Evolutionary conservation across 768 basidiomycete genomes (phyloP), one percentile per base, ranked within the genome.

Genomic region (Termitomyces sp.): DNA sequence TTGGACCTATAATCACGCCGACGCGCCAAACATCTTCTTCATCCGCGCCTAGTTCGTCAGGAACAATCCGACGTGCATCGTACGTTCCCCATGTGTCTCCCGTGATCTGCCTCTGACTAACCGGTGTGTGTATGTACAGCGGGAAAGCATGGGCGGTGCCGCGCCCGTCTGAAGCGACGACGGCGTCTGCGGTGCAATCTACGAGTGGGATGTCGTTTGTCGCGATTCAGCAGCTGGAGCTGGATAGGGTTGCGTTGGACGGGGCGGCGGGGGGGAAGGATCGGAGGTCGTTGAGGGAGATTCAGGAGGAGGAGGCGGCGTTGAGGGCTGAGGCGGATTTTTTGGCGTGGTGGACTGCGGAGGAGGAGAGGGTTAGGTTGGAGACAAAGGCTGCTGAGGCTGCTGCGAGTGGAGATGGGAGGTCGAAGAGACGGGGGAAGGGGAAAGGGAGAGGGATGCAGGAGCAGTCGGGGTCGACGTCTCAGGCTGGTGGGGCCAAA

Each of bases 331-430:
- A 96, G 72, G 85, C 78, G 4, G 91, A 91, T 62, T 98, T 97
- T 70, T 71, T 96, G 71, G 82, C 77, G 66, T 97, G 95, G 95
- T 97, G 94, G 93, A 78, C 84, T 1, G 86, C 81, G 7, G 95
- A 96, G 72, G 92, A 94, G 71, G 86, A 83, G 67, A 79, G 90
- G 15, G 71, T 91, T n/a, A 80, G 74, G 64, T 64, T 76, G 38
- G 87, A 89, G 57, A 55, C 51, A 29, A 56, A 67, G 51, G 37
- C 58, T 42, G 50, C 29, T 40, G 46, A 42, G 47, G 40, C 45
- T 29, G 45, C 52, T 4, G n/a, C 0, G 31, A 50, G 48, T 4
- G 47, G 40, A 0, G 52, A 31, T 6, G 48, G 48, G 52, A 31
- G 36, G 12, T 43, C 57, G 32, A 57, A 34, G 36, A 31, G 45